Evolutionary conservation across 1,139 yeast species (phyloP).

Genomic region (Nakaseomyces bracarensis): DNA sequence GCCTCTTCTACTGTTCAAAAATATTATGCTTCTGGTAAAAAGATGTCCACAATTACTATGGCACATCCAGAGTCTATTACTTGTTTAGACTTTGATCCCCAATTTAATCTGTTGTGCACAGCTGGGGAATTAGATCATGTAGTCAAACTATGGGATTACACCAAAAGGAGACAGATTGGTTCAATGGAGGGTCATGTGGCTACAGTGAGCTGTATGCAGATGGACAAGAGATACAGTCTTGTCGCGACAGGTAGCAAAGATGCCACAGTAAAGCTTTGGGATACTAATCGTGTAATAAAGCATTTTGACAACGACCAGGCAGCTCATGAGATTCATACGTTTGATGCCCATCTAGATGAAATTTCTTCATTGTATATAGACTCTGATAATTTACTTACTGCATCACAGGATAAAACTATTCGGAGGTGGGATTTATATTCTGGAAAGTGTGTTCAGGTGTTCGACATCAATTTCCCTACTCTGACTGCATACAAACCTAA

Average conservation of each 20-base stretch:
- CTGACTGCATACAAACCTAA: not conserved
- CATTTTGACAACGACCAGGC: conserved; percentile 16
- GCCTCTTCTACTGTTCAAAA: conserved; percentile 29
- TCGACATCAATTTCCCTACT: conserved; percentile 26
- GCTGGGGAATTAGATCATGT: conserved; percentile 69
- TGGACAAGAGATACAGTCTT: conserved; percentile 40
- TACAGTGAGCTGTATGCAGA: conserved; percentile 49
- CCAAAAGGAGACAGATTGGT: conserved; percentile 43
- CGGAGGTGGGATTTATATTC: conserved; percentile 80
- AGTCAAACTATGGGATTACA: conserved; percentile 77
- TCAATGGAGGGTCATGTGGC: conserved; percentile 48
- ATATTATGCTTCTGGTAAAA: conserved; percentile 44
- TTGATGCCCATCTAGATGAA: conserved; percentile 57
- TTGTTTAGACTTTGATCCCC: conserved; percentile 56
- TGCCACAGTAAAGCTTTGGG: conserved; percentile 56
- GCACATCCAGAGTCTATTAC: conserved; percentile 48
- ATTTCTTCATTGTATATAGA: conserved; percentile 53
- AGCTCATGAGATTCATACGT: conserved; percentile 34
- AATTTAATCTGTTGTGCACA: conserved; percentile 66
- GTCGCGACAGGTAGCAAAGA: conserved; percentile 58
- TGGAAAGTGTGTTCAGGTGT: conserved; percentile 43
- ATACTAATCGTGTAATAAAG: conserved; percentile 32
- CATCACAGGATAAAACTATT: conserved; percentile 81
- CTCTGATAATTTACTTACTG: conserved; percentile 62
- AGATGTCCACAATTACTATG: conserved; percentile 39